Conservation (phyloP, 2,329 filamentous ascomycete genomes). For the Alternaria incomplexa region DNA sequence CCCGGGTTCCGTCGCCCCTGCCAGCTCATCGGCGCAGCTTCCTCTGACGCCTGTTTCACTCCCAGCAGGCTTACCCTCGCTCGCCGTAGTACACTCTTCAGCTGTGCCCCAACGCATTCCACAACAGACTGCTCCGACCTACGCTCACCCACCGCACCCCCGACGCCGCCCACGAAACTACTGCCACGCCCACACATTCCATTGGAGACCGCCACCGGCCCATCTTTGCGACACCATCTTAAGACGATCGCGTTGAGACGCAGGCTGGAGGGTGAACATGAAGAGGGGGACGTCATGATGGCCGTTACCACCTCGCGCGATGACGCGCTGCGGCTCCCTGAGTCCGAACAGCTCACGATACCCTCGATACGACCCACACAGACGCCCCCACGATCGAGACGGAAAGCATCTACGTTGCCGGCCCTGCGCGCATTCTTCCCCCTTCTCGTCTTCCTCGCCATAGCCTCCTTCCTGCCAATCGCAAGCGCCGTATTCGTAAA, state of each 20-base stretch:
- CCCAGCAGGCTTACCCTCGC: conserved; percentile 23
- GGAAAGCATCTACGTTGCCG: conserved; percentile 21
- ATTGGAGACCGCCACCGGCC: neutral
- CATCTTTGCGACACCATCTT: neutral
- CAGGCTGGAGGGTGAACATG: conserved; percentile 31
- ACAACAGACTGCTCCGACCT: neutral
- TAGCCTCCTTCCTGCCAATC: conserved; percentile 32
- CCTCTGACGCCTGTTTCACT: conserved; percentile 25
- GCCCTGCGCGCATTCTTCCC: conserved; percentile 16
- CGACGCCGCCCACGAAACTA: neutral
- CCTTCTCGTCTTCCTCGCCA: conserved; percentile 32
- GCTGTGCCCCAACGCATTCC: neutral
- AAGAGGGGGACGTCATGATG: conserved; percentile 34
- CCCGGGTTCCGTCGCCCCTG: conserved; percentile 17
- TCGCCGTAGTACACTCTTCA: conserved; percentile 16
- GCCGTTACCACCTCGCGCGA: conserved; percentile 30
- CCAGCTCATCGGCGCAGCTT: conserved; percentile 23
- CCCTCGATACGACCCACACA: conserved; percentile 37
- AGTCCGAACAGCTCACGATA: conserved; percentile 23
- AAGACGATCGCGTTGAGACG: neutral
- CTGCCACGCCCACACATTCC: neutral
- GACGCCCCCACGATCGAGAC: conserved; percentile 39
- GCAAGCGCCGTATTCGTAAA: conserved; percentile 65
- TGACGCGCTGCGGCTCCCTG: conserved; percentile 19
- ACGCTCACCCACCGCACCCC: neutral